Base-by-base conservation (phyloP, 805 yeast genomes). In the Cephaloascus albidus region DNA sequence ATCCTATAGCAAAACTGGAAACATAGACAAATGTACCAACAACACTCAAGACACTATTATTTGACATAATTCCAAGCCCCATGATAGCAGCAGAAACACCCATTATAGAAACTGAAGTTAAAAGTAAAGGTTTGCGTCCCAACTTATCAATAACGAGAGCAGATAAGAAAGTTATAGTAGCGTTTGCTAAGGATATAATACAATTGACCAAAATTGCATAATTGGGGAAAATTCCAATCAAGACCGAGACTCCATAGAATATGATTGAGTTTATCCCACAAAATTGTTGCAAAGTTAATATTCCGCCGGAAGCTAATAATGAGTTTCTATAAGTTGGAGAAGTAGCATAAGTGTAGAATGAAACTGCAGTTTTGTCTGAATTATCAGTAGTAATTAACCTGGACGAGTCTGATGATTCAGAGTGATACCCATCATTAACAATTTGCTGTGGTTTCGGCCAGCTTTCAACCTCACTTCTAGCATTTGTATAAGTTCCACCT, bases 201-300 rank as follows among this genome's bases (percentile, higher is more conserved):
- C 90, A 79, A 52, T 89, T 90, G 48, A 89, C 75, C 8, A 72
- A 48, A 4, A 83, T 74, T 2, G 97, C 81, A 40, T 75, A 68
- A 10, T 74, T 61, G 2, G 97, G 96, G 45, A 87, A 71, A 3
- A 84, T 62, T 5, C 75, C 63, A n/a, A 80, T 68, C 38, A 93
- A 65, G 1, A 90, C 84, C 12, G 85, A 76, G 4, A 90, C 96
- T 3, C 98, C 98, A 57, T 90, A 93, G 55, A 90, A 86, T 17
- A 93, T 78, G 43, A 93, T 87, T 2, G 96, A 78, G 57, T 93
- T 93, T 54, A 93, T 85, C 27, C 98, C 98, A 49, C 87, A 79
- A 42, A 90, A 76, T 57, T 93, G 98, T 62, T 93, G 98, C 15
- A 89, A 81, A 17, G 81, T 63, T 68, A 89, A 74, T 15, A 87